Conservation (phyloP, 768 basidiomycete genomes). For the Neoboletus brunneissimus region DNA sequence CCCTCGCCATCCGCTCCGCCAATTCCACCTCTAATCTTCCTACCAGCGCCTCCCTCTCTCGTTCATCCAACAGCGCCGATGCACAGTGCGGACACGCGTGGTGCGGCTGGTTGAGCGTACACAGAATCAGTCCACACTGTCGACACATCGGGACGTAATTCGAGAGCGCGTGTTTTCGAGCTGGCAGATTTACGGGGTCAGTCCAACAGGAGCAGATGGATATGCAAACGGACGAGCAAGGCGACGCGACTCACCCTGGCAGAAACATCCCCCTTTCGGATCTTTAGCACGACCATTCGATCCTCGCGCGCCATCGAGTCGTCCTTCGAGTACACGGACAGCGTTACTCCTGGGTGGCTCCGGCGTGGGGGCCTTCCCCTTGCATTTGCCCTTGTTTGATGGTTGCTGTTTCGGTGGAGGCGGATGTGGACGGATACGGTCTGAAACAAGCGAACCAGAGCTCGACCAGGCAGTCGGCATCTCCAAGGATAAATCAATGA, state of each 20-base stretch:
- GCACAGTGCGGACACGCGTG: slow-evolving; percentile 55
- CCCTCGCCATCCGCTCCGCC: slow-evolving; percentile 40
- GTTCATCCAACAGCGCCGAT: slow-evolving; percentile 35
- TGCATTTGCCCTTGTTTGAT: slow-evolving; percentile 32
- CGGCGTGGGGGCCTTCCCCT: slow-evolving; percentile 37
- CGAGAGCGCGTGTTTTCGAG: slow-evolving; percentile 58
- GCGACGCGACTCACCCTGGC: slow-evolving; percentile 46
- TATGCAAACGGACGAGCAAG: background rate
- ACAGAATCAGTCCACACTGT: slow-evolving; percentile 62
- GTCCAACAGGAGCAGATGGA: background rate
- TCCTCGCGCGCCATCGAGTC: slow-evolving; percentile 40
- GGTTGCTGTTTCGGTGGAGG: slow-evolving; percentile 21
- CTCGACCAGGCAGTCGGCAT: slow-evolving; percentile 27
- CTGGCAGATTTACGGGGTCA: slow-evolving; percentile 31
- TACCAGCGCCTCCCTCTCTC: slow-evolving; percentile 38
- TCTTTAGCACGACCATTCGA: slow-evolving; percentile 42
- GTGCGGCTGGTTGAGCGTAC: slow-evolving; percentile 52
- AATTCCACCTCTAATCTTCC: slow-evolving; percentile 45
- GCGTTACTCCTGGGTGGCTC: slow-evolving; percentile 46
- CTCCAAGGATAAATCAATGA: background rate
- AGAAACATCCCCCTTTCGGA: slow-evolving; percentile 67
- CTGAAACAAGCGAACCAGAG: slow-evolving; percentile 51
- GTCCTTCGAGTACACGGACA: slow-evolving; percentile 46
- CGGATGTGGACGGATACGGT: slow-evolving; percentile 43
- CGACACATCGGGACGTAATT: slow-evolving; percentile 52